phyloP scores from a whole-genome alignment of 2,329 filamentous ascomycete species.

The Pseudogymnoascus sp. region DNA sequence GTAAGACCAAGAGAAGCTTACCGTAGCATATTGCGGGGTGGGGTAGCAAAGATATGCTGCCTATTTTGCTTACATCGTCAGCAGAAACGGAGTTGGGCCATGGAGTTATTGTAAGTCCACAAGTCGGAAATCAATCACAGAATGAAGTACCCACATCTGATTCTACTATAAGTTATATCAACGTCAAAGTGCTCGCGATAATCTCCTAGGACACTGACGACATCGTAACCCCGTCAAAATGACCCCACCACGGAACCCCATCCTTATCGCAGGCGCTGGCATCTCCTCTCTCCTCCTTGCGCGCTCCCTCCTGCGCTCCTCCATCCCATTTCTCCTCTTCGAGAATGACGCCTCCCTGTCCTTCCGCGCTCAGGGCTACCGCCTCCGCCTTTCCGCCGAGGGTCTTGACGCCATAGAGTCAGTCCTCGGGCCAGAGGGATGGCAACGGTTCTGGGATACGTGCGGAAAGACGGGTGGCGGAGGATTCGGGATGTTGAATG shows the following conservation, averaged over 20 bases:
- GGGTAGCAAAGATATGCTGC: not conserved
- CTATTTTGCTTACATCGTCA: conserved; percentile 2
- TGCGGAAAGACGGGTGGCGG: conserved; percentile 53
- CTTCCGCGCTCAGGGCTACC: conserved; percentile 56
- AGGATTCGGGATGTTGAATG: conserved; percentile 45
- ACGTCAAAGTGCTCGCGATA: not conserved
- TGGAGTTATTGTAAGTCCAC: not conserved
- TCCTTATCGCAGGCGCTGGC: conserved; percentile 35
- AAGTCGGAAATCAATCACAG: not conserved
- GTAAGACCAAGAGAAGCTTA: not conserved
- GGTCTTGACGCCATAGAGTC: conserved; percentile 54
- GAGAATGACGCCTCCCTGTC: conserved; percentile 39
- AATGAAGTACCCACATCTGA: not conserved
- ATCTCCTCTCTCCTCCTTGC: conserved; percentile 33
- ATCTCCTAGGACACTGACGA: not conserved
- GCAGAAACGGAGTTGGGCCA: not conserved
- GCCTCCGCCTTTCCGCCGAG: conserved; percentile 48
- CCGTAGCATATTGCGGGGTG: not conserved
- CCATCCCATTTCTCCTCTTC: conserved; percentile 34
- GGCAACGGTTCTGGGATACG: conserved; percentile 47
- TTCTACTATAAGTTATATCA: not conserved
- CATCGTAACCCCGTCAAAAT: not conserved
- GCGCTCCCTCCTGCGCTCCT: conserved; percentile 29
- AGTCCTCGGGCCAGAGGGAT: conserved; percentile 42
- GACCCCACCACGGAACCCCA: conserved; percentile 28